Evolutionary conservation across 2,329 filamentous ascomycete species (phyloP).

Genomic region (Paecilomyces dactylethromorphus): DNA sequence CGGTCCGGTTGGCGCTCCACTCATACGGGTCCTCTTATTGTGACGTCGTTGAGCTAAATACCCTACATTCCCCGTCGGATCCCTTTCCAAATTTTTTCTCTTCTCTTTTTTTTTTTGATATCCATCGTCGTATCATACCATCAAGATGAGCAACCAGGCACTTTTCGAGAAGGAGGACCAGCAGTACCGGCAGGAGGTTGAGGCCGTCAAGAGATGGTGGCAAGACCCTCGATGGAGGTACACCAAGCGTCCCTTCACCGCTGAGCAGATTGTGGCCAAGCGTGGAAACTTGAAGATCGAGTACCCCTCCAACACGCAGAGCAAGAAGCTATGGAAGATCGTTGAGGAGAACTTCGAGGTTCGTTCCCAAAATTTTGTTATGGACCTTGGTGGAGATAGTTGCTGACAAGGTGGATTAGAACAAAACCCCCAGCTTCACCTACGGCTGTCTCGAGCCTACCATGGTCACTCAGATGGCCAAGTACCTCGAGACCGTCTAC

Average conservation of each 20-base stretch:
- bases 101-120: neutral
- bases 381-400: neutral
- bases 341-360: conserved; percentile 83
- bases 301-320: conserved; percentile 80
- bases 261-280: conserved; percentile 95
- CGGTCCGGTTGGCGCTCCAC: neutral
- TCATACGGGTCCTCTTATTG: neutral
- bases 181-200: conserved; percentile 74
- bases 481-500: conserved; percentile 97
- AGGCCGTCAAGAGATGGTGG: conserved; percentile 92
- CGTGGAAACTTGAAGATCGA: conserved; percentile 83
- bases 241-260: conserved; percentile 88
- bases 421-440: conserved; percentile 80
- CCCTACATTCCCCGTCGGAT: no score
- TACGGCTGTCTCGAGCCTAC: conserved; percentile 97
- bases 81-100: neutral
- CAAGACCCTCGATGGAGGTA: conserved; percentile 81
- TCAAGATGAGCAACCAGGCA: conserved; percentile 5
- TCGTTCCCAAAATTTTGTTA: conserved; percentile 17
- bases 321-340: conserved; percentile 92
- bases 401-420: conserved; percentile 43
- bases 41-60: conserved; percentile 4
- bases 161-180: conserved; percentile 60
- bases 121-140: neutral
- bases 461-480: conserved; percentile 99